phyloP scores from a whole-genome alignment of 2,329 filamentous ascomycete species.

The Sarocladium kiliense region DNA sequence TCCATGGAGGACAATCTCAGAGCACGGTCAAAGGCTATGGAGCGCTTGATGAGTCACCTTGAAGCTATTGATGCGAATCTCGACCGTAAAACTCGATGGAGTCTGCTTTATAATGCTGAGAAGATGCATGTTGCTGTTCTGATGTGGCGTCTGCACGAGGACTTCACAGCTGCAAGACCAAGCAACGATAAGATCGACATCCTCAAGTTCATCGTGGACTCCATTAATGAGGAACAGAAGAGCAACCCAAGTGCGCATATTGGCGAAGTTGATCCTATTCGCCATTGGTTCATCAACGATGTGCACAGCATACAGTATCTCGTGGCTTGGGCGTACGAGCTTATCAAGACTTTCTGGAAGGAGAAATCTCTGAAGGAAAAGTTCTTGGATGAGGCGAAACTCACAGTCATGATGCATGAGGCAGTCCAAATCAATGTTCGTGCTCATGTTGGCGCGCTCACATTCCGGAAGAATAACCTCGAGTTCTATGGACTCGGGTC shows the following conservation, averaged over 20 bases:
- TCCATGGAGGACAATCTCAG: constrained; percentile 79
- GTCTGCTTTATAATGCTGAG: constrained; percentile 82
- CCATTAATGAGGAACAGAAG: constrained; percentile 72
- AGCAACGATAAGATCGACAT: constrained; percentile 62
- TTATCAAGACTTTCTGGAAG: constrained; percentile 67
- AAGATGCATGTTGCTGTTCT: constrained; percentile 75
- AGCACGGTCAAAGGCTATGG: constrained; percentile 66
- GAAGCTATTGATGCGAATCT: constrained; percentile 60
- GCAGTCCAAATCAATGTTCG: constrained; percentile 63
- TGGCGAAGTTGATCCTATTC: constrained; percentile 71
- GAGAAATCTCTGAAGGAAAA: constrained; percentile 52
- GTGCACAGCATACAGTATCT: constrained; percentile 68
- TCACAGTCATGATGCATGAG: constrained; percentile 59
- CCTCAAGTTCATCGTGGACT: constrained; percentile 68
- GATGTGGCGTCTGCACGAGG: constrained; percentile 78
- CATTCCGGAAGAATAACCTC: constrained; percentile 68
- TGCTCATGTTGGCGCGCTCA: constrained; percentile 48
- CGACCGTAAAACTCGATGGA: constrained; percentile 67
- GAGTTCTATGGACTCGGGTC: constrained; percentile 66
- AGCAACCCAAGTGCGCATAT: constrained; percentile 57
- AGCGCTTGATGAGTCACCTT: constrained; percentile 69
- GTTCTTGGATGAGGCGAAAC: constrained; percentile 20
- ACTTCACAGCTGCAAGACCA: constrained; percentile 54
- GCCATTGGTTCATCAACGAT: constrained; percentile 83
- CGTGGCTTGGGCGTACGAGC: constrained; percentile 73